Conservation (phyloP, 768 basidiomycete genomes). For the Postia placenta region DNA sequence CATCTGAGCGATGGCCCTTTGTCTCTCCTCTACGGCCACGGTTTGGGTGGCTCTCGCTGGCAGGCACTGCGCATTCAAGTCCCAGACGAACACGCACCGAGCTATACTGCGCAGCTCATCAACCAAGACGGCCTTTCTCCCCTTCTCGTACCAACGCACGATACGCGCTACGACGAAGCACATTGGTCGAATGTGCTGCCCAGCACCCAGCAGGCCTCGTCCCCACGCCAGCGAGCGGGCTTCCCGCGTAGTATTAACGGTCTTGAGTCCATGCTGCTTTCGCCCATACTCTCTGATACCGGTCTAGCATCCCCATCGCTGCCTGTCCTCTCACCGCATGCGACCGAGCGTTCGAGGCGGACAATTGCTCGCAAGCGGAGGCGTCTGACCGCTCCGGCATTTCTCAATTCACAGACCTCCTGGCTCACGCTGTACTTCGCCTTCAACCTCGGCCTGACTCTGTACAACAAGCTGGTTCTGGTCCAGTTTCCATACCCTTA, state of each 20-base stretch:
- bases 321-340: conserved; percentile 14
- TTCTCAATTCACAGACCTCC: conserved; percentile 23
- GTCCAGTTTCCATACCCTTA: conserved; percentile 94
- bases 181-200: neutral
- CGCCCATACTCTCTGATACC: conserved; percentile 6
- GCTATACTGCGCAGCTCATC: neutral
- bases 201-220: conserved; percentile 3
- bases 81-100: neutral
- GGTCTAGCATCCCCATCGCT: conserved; percentile 13
- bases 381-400: neutral
- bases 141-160: neutral
- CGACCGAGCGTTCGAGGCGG: conserved; percentile 7
- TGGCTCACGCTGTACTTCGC: conserved; percentile 84
- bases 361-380: neutral
- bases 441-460: conserved; percentile 87
- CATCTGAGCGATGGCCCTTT: neutral
- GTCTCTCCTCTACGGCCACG: neutral
- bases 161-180: neutral
- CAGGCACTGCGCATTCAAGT: neutral
- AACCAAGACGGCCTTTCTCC: neutral
- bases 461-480: conserved; percentile 94
- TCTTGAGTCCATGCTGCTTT: neutral
- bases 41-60: neutral
- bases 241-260: conserved; percentile 8
- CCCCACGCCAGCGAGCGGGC: conserved; percentile 14